Evolutionary conservation across 176 grass and related monocot genomes (phyloP), one percentile per base, ranked within the genome.

Genomic region (Cenchrus purpureus): DNA sequence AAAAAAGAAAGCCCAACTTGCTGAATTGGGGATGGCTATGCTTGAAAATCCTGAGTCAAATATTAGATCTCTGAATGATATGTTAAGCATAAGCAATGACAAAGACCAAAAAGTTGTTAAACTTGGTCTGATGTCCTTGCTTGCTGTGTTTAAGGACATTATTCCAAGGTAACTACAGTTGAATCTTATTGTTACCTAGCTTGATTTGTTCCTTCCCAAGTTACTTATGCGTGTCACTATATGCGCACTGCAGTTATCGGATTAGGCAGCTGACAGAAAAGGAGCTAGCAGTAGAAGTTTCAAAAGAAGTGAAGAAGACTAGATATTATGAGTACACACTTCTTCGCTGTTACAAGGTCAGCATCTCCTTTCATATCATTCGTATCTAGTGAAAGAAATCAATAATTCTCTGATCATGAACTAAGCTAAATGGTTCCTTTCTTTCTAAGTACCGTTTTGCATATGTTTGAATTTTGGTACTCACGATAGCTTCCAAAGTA

Each of bases 61-160:
- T 83, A 96, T 98, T 86, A 95, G 88, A 77, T 90, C 84, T 56
- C 83, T 98, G 29, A 95, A 91, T 84, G 97, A 98, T 68, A 76
- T 98, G 86, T 77, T 98, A 79, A 82, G 79, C 29, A 88, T 94
- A 86, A 92, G 93, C 74, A 87, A 92, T 60, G 97, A 94, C 64
- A 86, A 58, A 66, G 87, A 98, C 83, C 89, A 84, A 66, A 92
- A 94, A 34, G 85, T 98, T 85, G 88, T 94, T 62, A 98, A 95
- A 20, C 91, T 98, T 85, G 81, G 86, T 45, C 67, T 98, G 70
- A 94, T 94, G 93, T 98, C 97, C 37, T 85, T 96, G 86, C 86
- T 96, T 82, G 97, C 91, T 77, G 97, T 98, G 61, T 98, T 98
- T 79, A 94, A 87, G 87, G 97, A 98, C 60, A 94, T 98, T 70